phyloP scores from a whole-genome alignment of 331 rosid species.

The Erythrophleum ivorense region DNA sequence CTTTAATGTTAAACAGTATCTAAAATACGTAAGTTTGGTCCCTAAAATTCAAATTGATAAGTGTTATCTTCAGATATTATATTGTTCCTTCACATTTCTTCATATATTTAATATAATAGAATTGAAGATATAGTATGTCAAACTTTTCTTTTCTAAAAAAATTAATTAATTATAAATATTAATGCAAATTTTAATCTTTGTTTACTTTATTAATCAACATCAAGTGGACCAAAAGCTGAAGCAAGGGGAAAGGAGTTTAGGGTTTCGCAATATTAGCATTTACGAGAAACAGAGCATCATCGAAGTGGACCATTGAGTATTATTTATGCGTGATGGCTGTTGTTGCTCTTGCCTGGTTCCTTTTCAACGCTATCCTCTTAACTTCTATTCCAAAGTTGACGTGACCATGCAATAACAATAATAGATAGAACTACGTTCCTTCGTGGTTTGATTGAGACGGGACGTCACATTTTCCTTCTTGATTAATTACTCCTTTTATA shows the following conservation, averaged over 20 bases:
- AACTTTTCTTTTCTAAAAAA: too few relatives aligned
- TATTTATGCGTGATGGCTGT: not conserved
- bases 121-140: too few relatives aligned
- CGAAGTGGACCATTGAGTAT: constrained; percentile 5
- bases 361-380: not conserved
- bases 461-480: constrained; percentile 2
- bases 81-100: too few relatives aligned
- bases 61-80: too few relatives aligned
- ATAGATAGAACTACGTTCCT: constrained; percentile 35
- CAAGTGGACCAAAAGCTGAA: too few relatives aligned
- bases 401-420: constrained; percentile 40
- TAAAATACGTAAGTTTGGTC: too few relatives aligned
- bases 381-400: constrained; percentile 19
- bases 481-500: not conserved
- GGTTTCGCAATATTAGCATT: constrained; percentile 37
- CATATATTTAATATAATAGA: too few relatives aligned
- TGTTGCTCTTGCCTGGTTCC: not conserved
- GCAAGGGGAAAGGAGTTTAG: not conserved
- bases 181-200: not conserved
- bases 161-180: too few relatives aligned
- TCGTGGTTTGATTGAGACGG: constrained; percentile 40
- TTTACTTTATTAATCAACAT: not conserved
- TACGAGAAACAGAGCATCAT: constrained; percentile 24
- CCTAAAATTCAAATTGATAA: too few relatives aligned
- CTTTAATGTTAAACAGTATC: too few relatives aligned